phyloP scores from a whole-genome alignment of 163 green algal species.

The Scenedesmus sp. region DNA sequence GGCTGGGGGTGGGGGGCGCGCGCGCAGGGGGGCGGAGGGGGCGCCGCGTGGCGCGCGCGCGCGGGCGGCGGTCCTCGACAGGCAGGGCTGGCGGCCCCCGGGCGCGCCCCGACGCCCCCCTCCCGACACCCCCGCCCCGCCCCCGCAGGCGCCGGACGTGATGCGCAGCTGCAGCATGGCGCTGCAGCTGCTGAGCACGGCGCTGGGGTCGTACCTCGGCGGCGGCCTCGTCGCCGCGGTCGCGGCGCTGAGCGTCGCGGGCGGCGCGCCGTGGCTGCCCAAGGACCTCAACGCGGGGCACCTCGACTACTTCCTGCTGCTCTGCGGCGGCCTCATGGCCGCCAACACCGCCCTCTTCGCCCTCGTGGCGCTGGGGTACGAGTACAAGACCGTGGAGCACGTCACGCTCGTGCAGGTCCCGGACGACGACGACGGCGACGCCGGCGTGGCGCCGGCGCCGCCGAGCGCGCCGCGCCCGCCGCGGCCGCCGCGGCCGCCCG shows the following conservation, averaged over 20 bases:
- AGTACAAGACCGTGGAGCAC: slow-evolving; percentile 80
- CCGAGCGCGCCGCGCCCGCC: too few relatives aligned
- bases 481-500: not conserved
- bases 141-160: slow-evolving; percentile 86
- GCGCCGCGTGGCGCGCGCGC: too few relatives aligned
- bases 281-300: slow-evolving; percentile 68
- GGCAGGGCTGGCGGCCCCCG: too few relatives aligned
- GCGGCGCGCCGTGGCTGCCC: slow-evolving; percentile 61
- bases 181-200: slow-evolving; percentile 85
- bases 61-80: too few relatives aligned
- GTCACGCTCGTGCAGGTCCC: slow-evolving; percentile 33
- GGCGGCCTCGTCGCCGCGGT: slow-evolving; percentile 71
- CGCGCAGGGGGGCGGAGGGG: not conserved
- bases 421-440: slow-evolving; percentile 16
- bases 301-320: slow-evolving; percentile 85
- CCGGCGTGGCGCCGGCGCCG: too few relatives aligned
- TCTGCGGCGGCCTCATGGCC: slow-evolving; percentile 75
- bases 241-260: slow-evolving; percentile 44
- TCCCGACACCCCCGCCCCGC: not conserved
- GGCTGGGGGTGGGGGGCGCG: too few relatives aligned
- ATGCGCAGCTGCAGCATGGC: slow-evolving; percentile 94
- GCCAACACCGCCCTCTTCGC: slow-evolving; percentile 77
- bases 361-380: slow-evolving; percentile 73
- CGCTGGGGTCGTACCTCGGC: slow-evolving; percentile 83
- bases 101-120: not conserved